A percentile compares a stretch with the other conserved stretches of the same genome.
phyloP scores from a whole-genome alignment of 208 protist genomes.

The Wallacemonas sp. region DNA sequence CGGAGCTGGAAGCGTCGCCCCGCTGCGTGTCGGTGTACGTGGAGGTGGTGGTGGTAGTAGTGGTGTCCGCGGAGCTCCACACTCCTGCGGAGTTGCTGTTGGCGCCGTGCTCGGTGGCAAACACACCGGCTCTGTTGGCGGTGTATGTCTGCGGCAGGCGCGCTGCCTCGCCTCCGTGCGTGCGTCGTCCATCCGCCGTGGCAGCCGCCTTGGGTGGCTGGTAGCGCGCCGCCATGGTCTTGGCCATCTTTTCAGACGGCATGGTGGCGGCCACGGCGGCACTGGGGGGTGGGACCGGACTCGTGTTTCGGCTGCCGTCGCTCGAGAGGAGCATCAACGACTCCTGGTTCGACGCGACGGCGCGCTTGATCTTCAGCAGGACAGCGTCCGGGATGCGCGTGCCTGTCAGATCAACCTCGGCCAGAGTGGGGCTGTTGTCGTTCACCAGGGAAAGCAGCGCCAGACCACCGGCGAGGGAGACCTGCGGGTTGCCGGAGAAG shows the following conservation, averaged over 20 bases:
- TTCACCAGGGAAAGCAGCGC: constrained; percentile 70
- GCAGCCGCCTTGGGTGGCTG: not conserved
- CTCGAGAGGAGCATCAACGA: not conserved
- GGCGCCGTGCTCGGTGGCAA: not conserved
- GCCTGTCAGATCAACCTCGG: constrained; percentile 41
- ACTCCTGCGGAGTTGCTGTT: not conserved
- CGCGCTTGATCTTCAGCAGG: constrained; percentile 46
- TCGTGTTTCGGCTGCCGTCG: not conserved
- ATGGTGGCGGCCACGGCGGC: not conserved
- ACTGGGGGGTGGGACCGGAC: not conserved
- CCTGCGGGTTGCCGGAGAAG: constrained; percentile 60
- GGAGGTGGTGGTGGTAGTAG: too few relatives aligned
- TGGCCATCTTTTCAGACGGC: too few relatives aligned
- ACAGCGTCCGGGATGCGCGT: constrained; percentile 72
- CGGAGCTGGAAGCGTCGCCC: too few relatives aligned
- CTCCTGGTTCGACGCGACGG: constrained; percentile 41
- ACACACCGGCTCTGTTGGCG: not conserved
- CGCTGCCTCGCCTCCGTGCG: too few relatives aligned
- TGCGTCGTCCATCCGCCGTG: not conserved
- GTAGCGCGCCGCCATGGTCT: not conserved
- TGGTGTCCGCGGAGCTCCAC: too few relatives aligned
- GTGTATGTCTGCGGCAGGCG: too few relatives aligned
- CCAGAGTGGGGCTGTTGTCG: constrained; percentile 31
- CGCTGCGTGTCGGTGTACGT: too few relatives aligned
- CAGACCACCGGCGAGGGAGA: constrained; percentile 76